phyloP scores from a whole-genome alignment of 768 basidiomycete genomes.

The Pisolithus marmoratus region DNA sequence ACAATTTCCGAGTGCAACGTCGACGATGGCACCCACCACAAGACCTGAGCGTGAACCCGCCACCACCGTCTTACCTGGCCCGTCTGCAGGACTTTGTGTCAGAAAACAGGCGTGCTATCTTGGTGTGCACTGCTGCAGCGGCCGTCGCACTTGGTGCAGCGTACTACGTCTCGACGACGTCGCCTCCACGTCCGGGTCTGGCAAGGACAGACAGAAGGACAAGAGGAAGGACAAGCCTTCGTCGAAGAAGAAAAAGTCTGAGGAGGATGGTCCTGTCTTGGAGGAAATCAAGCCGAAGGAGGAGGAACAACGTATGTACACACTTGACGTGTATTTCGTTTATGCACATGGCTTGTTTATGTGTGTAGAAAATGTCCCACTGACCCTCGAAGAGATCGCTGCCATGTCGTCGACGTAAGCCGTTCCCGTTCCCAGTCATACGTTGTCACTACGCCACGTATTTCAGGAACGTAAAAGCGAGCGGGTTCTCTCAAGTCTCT shows the following conservation, averaged over 20 bases:
- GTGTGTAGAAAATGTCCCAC: conserved; percentile 33
- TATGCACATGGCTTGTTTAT: conserved; percentile 6
- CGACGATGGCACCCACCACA: not conserved
- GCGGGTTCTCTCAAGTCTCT: conserved; percentile 63
- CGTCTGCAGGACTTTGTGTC: conserved; percentile 64
- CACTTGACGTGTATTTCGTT: not conserved
- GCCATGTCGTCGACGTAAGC: conserved; percentile 49
- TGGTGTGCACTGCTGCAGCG: conserved; percentile 69
- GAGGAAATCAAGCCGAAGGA: conserved; percentile 61
- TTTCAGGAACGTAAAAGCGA: conserved; percentile 55
- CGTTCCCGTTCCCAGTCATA: not conserved
- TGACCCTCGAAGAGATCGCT: conserved; percentile 52
- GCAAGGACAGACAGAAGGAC: conserved; percentile 46
- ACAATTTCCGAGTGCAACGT: too few species aligned
- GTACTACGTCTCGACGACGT: conserved; percentile 64
- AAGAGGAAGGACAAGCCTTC: conserved; percentile 33
- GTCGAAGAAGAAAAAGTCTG: conserved; percentile 56
- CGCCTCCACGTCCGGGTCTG: conserved; percentile 24
- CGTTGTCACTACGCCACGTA: conserved; percentile 3
- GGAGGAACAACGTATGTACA: conserved; percentile 27
- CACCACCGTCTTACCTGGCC: conserved; percentile 40
- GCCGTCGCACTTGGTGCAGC: conserved; percentile 66
- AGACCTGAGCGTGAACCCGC: not conserved
- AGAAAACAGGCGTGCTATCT: conserved; percentile 73
- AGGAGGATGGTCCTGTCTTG: conserved; percentile 67